Percentiles rank a stretch among this genome's conserved stretches.
phyloP scores from a whole-genome alignment of 164 flowering plant species.

The Cinnamomum chago region DNA sequence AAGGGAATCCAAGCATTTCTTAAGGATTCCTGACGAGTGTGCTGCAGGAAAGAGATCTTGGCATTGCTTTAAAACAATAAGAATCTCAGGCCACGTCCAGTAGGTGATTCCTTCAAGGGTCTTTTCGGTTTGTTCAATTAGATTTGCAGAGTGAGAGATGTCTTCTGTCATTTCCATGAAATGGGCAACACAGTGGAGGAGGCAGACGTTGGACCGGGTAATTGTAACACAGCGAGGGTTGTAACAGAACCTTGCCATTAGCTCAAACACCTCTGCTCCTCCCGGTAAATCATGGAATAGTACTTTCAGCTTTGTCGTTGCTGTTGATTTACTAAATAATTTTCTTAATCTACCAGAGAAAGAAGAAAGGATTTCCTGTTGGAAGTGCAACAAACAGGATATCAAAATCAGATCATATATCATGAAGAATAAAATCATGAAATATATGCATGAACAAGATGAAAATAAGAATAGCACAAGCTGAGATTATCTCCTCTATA shows the following conservation, averaged over 20 bases:
- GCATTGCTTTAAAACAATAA: conserved; percentile 41
- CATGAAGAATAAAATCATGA: not conserved
- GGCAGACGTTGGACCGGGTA: conserved; percentile 36
- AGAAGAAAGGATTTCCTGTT: conserved; percentile 41
- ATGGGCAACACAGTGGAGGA: conserved; percentile 34
- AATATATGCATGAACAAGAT: not conserved
- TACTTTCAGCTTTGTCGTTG: conserved; percentile 30
- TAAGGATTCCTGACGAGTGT: conserved; percentile 24
- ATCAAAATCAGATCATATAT: not conserved
- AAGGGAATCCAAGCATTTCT: conserved; percentile 36
- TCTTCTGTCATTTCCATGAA: conserved; percentile 52
- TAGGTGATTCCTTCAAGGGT: conserved; percentile 34
- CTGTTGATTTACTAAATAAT: conserved; percentile 25
- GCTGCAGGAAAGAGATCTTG: conserved; percentile 27
- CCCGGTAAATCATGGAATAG: conserved; percentile 57
- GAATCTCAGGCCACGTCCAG: conserved; percentile 64
- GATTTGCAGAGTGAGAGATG: conserved; percentile 14
- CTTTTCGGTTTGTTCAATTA: conserved; percentile 36
- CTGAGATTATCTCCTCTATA: not conserved
- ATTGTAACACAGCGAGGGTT: conserved; percentile 36
- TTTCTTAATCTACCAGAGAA: conserved; percentile 41
- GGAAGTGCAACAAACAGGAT: not conserved
- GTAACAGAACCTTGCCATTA: conserved; percentile 57
- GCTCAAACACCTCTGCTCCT: conserved; percentile 65
- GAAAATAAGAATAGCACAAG: not conserved